Base-by-base conservation (phyloP, 1,139 yeast species). In the Scheffersomyces insectosa region DNA sequence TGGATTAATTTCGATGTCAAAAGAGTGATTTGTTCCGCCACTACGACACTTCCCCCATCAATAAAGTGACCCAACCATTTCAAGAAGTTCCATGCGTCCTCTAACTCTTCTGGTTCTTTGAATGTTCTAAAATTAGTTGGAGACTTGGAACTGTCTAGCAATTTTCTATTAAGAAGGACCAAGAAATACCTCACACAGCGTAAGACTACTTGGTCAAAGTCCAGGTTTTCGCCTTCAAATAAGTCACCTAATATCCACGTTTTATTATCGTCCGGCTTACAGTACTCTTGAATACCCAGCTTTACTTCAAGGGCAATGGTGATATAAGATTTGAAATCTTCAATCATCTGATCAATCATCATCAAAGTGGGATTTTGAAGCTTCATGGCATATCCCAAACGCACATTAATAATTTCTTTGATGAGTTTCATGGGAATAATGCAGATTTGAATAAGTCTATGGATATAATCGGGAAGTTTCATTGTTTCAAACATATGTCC, bases 271-370 rank as follows among this genome's bases (percentile, higher is more conserved):
- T 81, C 85, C 1, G 95, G 89, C 27, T 79, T 76, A 41, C 87
- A 77, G 47, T 86, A 82, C 35, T 83, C 83, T 44, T 75, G 68
- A 43, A 83, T 77, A 1, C 87, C 85, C 49, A 80, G 81, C 59
- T 89, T 85, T 37, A 90, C 82, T 49, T 83, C 88, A 20, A 88
- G 74, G 0, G 97, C 95, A 38, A 90, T 72, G 36, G 82, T 77
- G 42, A 91, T 79, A 59, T 89, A 89, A 1, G 85, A 77, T 50
- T 85, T 84, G 59, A 91, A 85, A 62, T 90, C 97, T 38, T 83
- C 93, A 51, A 93, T 80, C 80, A 89, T 87, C 65, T 91, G 97
- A 63, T 93, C 98, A 51, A 93, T 88, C 85, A 91, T 88, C 91
- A 90, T 87, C 80, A 90, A 81, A 0, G 98, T 90, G 1, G 97